Evolutionary conservation across 164 flowering plant genomes (phyloP).

Genomic region (Sextonia rubra): DNA sequence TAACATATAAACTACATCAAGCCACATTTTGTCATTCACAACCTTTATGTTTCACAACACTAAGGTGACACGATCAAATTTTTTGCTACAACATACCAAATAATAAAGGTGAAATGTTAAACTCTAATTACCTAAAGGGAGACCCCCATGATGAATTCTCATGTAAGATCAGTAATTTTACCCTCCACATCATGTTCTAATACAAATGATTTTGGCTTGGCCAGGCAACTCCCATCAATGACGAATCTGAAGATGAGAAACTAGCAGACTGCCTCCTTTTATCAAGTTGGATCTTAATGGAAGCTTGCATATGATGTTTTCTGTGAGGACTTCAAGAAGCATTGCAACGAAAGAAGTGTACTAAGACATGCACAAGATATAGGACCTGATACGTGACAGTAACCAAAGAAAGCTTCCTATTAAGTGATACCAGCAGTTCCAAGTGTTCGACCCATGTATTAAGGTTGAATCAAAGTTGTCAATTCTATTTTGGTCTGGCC

Average conservation of each 20-base stretch:
- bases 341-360: not conserved
- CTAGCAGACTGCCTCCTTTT: not conserved
- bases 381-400: no score
- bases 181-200: not conserved
- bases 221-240: not conserved
- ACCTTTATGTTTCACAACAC: no score
- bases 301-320: not conserved
- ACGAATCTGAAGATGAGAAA: not conserved
- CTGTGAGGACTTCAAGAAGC: not conserved
- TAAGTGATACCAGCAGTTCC: no score
- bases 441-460: no score
- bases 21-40: no score
- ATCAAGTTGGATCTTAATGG: not conserved
- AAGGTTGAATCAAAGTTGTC: no score
- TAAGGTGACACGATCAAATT: no score
- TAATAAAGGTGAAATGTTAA: no score
- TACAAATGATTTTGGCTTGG: not conserved
- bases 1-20: no score
- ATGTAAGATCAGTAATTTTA: not conserved
- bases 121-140: not conserved
- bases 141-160: not conserved
- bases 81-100: no score
- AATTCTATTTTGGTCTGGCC: no score
- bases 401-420: no score
- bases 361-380: not conserved